Conservation (phyloP, 2,329 filamentous ascomycete species). For the Fusarium anguioides region DNA sequence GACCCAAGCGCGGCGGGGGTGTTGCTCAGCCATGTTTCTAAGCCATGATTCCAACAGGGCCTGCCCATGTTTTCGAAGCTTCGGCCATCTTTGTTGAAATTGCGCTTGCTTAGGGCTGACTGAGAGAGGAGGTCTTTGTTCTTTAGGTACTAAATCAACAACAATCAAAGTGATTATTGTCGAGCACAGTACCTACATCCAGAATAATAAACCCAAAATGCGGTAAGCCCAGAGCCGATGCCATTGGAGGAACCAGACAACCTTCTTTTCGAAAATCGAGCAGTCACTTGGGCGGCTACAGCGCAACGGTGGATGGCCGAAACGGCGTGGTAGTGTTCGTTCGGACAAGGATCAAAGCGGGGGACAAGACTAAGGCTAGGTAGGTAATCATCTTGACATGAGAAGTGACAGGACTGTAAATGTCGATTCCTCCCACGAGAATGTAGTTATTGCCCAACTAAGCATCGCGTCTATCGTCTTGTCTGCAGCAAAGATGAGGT, state of each 20-base stretch:
- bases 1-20: slow-evolving; percentile 11
- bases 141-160: background rate
- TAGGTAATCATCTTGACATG: no score
- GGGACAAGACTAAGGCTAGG: background rate
- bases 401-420: background rate
- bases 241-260: slow-evolving; percentile 21
- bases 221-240: slow-evolving; percentile 16
- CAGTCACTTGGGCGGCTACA: slow-evolving; percentile 39
- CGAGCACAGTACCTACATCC: background rate
- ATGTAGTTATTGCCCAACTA: background rate
- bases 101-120: slow-evolving; percentile 24
- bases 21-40: slow-evolving; percentile 38
- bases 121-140: background rate
- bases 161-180: slow-evolving; percentile 5
- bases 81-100: slow-evolving; percentile 25
- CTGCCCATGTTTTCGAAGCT: slow-evolving; percentile 10
- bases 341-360: slow-evolving; percentile 29
- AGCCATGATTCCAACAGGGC: slow-evolving; percentile 26
- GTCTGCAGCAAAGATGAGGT: background rate
- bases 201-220: slow-evolving; percentile 12
- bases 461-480: slow-evolving; percentile 20
- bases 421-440: background rate
- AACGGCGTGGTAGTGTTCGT: slow-evolving; percentile 20
- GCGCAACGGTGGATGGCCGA: slow-evolving; percentile 38
- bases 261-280: slow-evolving; percentile 22